Percentiles rank a stretch among this genome's conserved stretches.
These are phyloP conservation scores for Podospora tetraspora DNA, from an alignment of 495 filamentous ascomycete genomes.

Conservation along the genomic window DNA sequence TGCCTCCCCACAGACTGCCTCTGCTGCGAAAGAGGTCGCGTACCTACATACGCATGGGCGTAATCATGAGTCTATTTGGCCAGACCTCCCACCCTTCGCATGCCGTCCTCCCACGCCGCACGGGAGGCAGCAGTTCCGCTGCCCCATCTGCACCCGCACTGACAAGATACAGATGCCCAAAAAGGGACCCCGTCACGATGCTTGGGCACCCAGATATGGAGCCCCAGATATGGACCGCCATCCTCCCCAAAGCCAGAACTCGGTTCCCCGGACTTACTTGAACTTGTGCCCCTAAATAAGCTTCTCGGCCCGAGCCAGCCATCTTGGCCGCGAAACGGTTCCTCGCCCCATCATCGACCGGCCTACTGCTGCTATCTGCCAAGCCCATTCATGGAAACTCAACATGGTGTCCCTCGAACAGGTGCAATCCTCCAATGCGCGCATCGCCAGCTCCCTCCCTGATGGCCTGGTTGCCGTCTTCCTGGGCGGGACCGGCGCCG, in stretches of 20 bases:
- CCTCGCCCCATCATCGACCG: constrained; percentile 8
- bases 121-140: neutral
- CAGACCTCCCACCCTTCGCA: neutral
- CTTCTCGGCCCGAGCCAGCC: constrained; percentile 3
- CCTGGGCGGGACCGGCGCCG: constrained; percentile 61
- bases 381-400: neutral
- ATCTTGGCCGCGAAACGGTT: neutral
- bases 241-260: neutral
- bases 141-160: neutral
- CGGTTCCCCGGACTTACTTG: neutral
- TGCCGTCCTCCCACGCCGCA: neutral
- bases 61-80: neutral
- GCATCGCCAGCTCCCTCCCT: constrained; percentile 35
- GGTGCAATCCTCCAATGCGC: constrained; percentile 35
- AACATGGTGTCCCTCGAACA: constrained; percentile 36
- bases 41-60: neutral
- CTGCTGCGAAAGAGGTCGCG: neutral
- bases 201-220: neutral
- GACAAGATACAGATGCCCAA: neutral
- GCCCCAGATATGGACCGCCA: neutral
- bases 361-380: neutral
- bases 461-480: constrained; percentile 49
- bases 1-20: neutral
- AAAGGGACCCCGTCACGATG: neutral
- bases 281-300: neutral